phyloP scores from a whole-genome alignment of 1,284 basidiomycete species.

The Takashimella tepidaria region DNA sequence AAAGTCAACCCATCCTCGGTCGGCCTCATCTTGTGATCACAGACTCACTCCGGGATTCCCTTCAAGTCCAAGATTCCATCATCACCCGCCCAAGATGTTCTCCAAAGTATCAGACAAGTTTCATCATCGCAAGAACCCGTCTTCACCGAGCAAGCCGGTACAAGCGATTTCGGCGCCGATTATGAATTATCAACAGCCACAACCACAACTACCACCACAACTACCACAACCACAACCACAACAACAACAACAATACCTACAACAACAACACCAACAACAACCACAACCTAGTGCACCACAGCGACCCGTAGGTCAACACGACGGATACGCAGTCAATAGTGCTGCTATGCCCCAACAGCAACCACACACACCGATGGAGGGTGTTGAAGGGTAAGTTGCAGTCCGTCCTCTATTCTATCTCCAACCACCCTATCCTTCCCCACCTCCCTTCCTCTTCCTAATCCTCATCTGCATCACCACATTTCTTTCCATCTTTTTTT shows the following conservation, averaged over 20 bases:
- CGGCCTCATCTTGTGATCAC: too few relatives aligned
- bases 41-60: too few relatives aligned
- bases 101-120: constrained; percentile 45
- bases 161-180: constrained; percentile 2
- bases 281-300: neutral
- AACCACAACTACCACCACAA: neutral
- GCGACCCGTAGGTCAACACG: neutral
- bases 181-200: constrained; percentile 3
- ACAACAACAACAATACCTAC: neutral
- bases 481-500: neutral
- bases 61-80: neutral
- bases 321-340: neutral
- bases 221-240: constrained; percentile 5
- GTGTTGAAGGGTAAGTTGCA: constrained; percentile 23
- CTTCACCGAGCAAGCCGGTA: constrained; percentile 17
- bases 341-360: neutral
- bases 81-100: constrained; percentile 28
- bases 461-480: neutral
- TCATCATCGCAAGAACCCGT: constrained; percentile 34
- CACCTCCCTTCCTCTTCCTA: constrained; percentile 11
- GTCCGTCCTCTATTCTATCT: neutral
- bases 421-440: constrained; percentile 7
- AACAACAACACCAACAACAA: neutral
- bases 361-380: constrained; percentile 23
- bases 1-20: neutral